A percentile compares a stretch with the other conserved stretches of the same genome.
These are phyloP conservation scores for Skeletonema grethae DNA, from an alignment of 108 stramenopile genomes.

Conservation along the genomic window DNA sequence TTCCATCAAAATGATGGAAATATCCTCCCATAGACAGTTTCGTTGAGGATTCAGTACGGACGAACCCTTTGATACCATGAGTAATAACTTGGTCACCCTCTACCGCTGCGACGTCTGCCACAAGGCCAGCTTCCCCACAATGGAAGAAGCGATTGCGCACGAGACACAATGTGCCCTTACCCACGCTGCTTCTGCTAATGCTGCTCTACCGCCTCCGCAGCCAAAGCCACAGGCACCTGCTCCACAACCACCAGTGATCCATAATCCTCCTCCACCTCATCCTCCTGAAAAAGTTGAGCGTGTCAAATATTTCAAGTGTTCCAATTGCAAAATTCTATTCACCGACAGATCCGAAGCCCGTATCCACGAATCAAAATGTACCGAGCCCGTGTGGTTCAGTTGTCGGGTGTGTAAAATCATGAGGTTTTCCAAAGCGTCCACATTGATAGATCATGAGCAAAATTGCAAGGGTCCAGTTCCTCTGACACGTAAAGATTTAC, in stretches of 20 bases:
- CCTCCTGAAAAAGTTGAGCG: neutral
- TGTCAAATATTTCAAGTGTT: slow-evolving; percentile 6
- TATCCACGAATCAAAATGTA: neutral
- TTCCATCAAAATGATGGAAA: too few species aligned
- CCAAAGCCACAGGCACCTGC: neutral
- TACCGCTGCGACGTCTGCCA: neutral
- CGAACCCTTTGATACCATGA: neutral
- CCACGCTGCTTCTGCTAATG: neutral
- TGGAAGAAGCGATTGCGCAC: neutral
- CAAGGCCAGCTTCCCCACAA: neutral
- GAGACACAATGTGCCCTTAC: neutral
- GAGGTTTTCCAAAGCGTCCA: neutral
- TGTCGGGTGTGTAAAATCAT: slow-evolving; percentile 4
- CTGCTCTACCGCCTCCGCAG: neutral
- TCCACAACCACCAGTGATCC: neutral
- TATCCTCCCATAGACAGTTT: neutral
- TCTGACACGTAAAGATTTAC: neutral
- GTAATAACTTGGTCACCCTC: neutral
- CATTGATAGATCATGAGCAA: neutral
- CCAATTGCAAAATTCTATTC: slow-evolving; percentile 2
- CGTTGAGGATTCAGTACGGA: neutral
- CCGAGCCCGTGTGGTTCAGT: neutral
- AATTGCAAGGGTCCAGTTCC: neutral
- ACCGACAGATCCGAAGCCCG: neutral
- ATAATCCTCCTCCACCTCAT: neutral